A percentile compares a stretch with the other conserved stretches of the same genome.
These are phyloP conservation scores for Aegilops longissima DNA, from an alignment of 176 grass and related monocot species.

Conservation along the genomic window DNA sequence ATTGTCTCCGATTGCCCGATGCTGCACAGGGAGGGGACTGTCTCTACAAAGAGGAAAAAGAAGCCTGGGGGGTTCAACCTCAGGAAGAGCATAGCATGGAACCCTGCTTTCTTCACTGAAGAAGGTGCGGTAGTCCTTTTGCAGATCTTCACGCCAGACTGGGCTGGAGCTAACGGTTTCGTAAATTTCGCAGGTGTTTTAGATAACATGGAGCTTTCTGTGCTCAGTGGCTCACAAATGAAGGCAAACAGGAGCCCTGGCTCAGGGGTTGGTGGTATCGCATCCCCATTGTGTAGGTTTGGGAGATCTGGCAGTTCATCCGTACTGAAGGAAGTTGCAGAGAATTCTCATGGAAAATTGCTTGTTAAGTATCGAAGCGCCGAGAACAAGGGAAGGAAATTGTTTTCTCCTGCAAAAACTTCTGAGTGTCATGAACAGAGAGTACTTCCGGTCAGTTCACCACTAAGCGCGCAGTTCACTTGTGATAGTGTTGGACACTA, in stretches of 20 bases:
- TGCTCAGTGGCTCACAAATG: slow-evolving; percentile 55
- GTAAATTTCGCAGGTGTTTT: slow-evolving; percentile 61
- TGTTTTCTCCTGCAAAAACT: slow-evolving; percentile 51
- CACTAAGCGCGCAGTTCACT: not conserved
- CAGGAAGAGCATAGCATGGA: slow-evolving; percentile 95
- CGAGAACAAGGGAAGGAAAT: slow-evolving; percentile 47
- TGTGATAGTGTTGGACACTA: not conserved
- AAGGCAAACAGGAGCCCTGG: slow-evolving; percentile 32
- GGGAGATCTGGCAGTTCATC: slow-evolving; percentile 32
- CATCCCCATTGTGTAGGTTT: slow-evolving; percentile 19
- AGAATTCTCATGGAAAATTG: slow-evolving; percentile 42
- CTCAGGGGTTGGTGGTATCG: not conserved
- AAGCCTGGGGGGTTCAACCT: slow-evolving; percentile 56
- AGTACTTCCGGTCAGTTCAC: slow-evolving; percentile 33
- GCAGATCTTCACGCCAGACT: not conserved
- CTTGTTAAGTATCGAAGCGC: slow-evolving; percentile 17
- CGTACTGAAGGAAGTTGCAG: slow-evolving; percentile 13
- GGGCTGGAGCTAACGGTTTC: not conserved
- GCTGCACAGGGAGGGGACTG: not conserved
- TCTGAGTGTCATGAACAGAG: slow-evolving; percentile 30
- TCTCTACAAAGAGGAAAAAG: slow-evolving; percentile 34
- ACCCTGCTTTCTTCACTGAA: slow-evolving; percentile 83
- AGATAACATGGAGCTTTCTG: slow-evolving; percentile 69
- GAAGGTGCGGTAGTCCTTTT: slow-evolving; percentile 42
- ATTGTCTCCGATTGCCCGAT: slow-evolving; percentile 4